Percentiles rank a stretch among this genome's conserved stretches.
phyloP scores from a whole-genome alignment of 192 early-diverging fungal genomes.

The Umbelopsis isabellina region DNA sequence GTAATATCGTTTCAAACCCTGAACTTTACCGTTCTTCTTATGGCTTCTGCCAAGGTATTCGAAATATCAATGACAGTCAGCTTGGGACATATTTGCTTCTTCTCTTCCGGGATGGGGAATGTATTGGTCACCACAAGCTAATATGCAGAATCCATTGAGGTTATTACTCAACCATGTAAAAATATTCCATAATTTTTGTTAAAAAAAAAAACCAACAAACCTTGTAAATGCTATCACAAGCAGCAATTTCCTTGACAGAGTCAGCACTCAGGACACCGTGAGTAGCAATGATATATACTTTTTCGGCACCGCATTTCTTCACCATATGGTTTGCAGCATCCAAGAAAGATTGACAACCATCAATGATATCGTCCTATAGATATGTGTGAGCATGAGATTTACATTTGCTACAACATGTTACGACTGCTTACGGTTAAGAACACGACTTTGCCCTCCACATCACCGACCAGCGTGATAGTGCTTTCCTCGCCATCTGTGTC shows the following conservation, averaged over 20 bases:
- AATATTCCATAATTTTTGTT: no score
- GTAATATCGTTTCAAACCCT: not conserved
- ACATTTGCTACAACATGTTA: constrained; percentile 48
- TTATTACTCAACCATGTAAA: not conserved
- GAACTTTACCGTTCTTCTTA: constrained; percentile 63
- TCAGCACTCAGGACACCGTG: constrained; percentile 94
- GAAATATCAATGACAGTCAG: constrained; percentile 86
- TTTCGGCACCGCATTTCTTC: constrained; percentile 76
- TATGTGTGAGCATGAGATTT: constrained; percentile 47
- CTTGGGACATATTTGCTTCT: constrained; percentile 72
- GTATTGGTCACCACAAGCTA: constrained; percentile 88
- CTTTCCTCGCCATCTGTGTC: constrained; percentile 41
- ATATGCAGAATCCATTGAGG: not conserved
- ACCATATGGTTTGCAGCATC: constrained; percentile 91
- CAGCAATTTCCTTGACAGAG: constrained; percentile 83
- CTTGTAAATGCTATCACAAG: constrained; percentile 40
- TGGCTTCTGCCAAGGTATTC: constrained; percentile 91
- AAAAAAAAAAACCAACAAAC: constrained; percentile 18
- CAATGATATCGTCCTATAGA: constrained; percentile 89
- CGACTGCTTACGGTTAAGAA: constrained; percentile 70
- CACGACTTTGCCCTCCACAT: constrained; percentile 83
- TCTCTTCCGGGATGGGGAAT: constrained; percentile 79
- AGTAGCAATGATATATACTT: constrained; percentile 90
- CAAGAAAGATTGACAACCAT: constrained; percentile 86
- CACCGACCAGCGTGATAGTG: constrained; percentile 76